phyloP scores from a whole-genome alignment of 2,329 filamentous ascomycete species.

The Tothia fuscella region DNA sequence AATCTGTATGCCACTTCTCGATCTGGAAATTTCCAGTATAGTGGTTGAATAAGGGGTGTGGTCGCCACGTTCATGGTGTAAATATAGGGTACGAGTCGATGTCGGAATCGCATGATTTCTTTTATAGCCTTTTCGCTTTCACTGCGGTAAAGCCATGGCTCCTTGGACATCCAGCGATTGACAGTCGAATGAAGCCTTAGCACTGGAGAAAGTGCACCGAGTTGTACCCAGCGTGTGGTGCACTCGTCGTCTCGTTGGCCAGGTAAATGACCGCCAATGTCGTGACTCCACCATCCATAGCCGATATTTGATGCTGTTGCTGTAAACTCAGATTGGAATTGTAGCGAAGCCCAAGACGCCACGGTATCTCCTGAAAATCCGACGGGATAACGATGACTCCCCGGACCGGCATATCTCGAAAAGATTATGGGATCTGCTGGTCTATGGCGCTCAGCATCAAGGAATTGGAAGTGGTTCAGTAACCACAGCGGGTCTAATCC shows the following conservation, averaged over 20 bases:
- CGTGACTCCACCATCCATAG: conserved; percentile 58
- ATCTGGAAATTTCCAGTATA: conserved; percentile 50
- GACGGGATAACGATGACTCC: conserved; percentile 51
- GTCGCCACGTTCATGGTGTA: conserved; percentile 42
- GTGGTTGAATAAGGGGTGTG: conserved; percentile 45
- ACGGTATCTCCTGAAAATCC: conserved; percentile 53
- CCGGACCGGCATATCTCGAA: conserved; percentile 50
- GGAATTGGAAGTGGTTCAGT: conserved; percentile 52
- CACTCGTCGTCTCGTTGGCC: conserved; percentile 48
- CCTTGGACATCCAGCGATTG: conserved; percentile 47
- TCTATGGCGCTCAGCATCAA: conserved; percentile 33
- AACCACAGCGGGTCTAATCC: conserved; percentile 53
- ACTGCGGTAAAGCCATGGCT: conserved; percentile 46
- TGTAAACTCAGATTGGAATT: conserved; percentile 56
- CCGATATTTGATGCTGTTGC: conserved; percentile 55
- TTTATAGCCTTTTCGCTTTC: conserved; percentile 35
- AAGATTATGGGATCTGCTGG: conserved; percentile 41
- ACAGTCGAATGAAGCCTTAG: conserved; percentile 49
- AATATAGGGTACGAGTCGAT: conserved; percentile 48
- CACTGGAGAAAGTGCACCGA: conserved; percentile 50
- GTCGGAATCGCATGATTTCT: conserved; percentile 41
- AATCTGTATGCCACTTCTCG: conserved; percentile 42
- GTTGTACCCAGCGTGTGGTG: conserved; percentile 48
- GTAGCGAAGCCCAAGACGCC: conserved; percentile 47
- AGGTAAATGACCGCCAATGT: conserved; percentile 51